Base-by-base conservation (phyloP, 352 stramenopile genomes). In the Globisporangium nagaii region DNA sequence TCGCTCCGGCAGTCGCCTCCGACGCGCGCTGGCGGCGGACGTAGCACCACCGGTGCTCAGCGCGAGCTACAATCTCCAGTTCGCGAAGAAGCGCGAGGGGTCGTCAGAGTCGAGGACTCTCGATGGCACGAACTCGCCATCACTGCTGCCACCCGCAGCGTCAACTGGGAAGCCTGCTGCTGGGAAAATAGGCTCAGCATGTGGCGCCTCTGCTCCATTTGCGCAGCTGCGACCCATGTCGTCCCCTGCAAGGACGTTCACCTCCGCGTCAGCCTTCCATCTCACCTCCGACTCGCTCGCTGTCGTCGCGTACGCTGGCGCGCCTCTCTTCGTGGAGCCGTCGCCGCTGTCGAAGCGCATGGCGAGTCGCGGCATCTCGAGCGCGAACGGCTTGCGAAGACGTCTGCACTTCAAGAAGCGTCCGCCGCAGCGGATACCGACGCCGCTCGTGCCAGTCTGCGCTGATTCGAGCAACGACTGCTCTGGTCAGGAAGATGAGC, bases 281-380 rank as follows among this genome's bases (percentile, higher is more conserved):
- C 34, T 64, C 19, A 31, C 9, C 13, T 48, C 51, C 2, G 40
- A 40, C 17, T 34, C 57, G n/a, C 50, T 73, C 19, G 43, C 65
- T 25, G 30, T 65, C 10, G 56, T 64, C 9, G 63, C 71, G 11
- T 87, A 84, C 40, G 60, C 61, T 15, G 55, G 52, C 13, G 43
- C 59, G 12, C 58, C 65, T 3, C 53, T 71, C 4, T 82, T 85
- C 47, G 67, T 84, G 2, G 71, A 79, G 34, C 71, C 73, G 19
- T 83, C 73, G 4, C 68, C 73, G 10, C 47, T 84, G 11, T 49
- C 54, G 3, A 79, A 79, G 44, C 65, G 75, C 3, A 65, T 80
- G 55, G 28, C 56, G 19, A 56, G 45, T 15, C 63, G 58, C 63
- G 63, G 65, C 28, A 65, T 55, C 20, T 60, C 51, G 20, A 80